Conservation (phyloP, 1,284 basidiomycete genomes). For the Leccinum colubrinum region DNA sequence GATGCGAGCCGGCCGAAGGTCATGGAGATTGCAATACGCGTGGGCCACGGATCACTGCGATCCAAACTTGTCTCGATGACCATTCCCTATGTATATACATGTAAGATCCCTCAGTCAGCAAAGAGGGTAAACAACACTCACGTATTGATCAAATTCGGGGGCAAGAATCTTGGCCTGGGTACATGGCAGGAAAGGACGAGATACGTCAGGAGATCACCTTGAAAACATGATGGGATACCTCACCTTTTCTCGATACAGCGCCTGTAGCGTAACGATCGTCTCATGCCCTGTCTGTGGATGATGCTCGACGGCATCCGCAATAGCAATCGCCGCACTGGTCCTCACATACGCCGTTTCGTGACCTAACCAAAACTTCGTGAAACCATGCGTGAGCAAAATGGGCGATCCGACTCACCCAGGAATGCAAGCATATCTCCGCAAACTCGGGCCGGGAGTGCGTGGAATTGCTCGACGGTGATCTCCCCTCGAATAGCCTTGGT, state of each 20-base stretch:
- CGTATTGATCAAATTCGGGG: constrained; percentile 90
- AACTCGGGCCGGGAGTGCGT: no score
- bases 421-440: constrained; percentile 55
- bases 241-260: constrained; percentile 84
- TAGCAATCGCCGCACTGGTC: constrained; percentile 65
- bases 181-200: neutral
- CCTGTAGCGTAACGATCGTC: constrained; percentile 55
- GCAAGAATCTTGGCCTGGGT: constrained; percentile 77
- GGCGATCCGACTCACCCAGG: constrained; percentile 50
- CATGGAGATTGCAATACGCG: constrained; percentile 75
- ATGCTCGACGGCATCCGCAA: constrained; percentile 77
- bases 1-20: constrained; percentile 74
- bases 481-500: no score
- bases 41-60: constrained; percentile 89
- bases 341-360: constrained; percentile 87
- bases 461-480: no score
- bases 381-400: neutral
- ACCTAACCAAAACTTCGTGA: constrained; percentile 39
- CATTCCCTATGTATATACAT: constrained; percentile 69
- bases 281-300: constrained; percentile 66
- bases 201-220: neutral
- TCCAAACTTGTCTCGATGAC: constrained; percentile 89
- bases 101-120: accelerated
- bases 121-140: constrained; percentile 36
- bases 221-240: neutral